Conservation (phyloP, 352 stramenopile species). For the Pythium dissotocum region DNA sequence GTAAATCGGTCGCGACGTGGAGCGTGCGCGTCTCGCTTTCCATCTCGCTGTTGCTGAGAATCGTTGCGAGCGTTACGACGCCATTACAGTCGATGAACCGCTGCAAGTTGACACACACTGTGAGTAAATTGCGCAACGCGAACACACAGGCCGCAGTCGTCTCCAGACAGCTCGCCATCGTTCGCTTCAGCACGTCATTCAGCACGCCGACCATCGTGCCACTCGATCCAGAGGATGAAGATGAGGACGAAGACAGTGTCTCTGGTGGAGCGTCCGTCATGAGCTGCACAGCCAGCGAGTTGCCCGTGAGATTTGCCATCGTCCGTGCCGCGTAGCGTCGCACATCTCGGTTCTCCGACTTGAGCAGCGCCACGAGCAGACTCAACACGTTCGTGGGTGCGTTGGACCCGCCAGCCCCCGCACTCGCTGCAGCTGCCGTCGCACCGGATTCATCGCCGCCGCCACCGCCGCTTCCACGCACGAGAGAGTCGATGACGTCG, state of each 20-base stretch:
- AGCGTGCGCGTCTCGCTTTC: constrained; percentile 47
- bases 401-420: not conserved
- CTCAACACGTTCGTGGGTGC: constrained; percentile 47
- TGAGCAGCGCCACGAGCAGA: constrained; percentile 65
- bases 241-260: not conserved
- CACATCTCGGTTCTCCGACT: constrained; percentile 65
- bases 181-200: constrained; percentile 71
- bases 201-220: constrained; percentile 47
- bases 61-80: constrained; percentile 60
- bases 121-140: constrained; percentile 74
- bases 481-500: constrained; percentile 51
- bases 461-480: constrained; percentile 36
- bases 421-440: constrained; percentile 14
- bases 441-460: constrained; percentile 9
- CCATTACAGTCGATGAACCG: constrained; percentile 65
- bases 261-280: constrained; percentile 43
- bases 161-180: constrained; percentile 51
- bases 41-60: constrained; percentile 55
- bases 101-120: constrained; percentile 50
- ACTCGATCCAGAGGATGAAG: not conserved
- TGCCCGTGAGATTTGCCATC: constrained; percentile 65
- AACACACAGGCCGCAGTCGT: constrained; percentile 66
- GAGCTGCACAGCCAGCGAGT: constrained; percentile 47
- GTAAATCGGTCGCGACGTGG: constrained; percentile 58
- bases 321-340: constrained; percentile 64